These are phyloP conservation scores for Xenoacremonium recifei DNA, from an alignment of 2,329 filamentous ascomycete genomes.

Conservation along the genomic window DNA sequence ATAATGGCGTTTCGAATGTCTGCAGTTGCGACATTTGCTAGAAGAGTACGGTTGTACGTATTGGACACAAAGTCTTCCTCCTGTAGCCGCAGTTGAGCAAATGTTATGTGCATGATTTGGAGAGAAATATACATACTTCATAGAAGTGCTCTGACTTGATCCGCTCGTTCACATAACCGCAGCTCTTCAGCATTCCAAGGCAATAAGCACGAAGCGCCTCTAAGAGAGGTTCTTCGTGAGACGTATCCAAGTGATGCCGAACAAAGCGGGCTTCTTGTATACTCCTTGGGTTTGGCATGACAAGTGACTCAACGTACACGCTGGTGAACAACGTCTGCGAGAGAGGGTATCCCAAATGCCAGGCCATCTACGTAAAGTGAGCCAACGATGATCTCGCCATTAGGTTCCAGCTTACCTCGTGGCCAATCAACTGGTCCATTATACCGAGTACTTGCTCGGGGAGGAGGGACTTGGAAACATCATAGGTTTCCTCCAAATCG, in stretches of 20 bases:
- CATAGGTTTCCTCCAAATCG: slow-evolving; percentile 79
- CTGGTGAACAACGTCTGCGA: slow-evolving; percentile 95
- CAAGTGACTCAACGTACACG: slow-evolving; percentile 80
- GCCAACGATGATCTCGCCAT: too few relatives aligned
- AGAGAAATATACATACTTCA: slow-evolving; percentile 70
- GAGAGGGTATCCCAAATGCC: slow-evolving; percentile 93
- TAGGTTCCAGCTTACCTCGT: slow-evolving; percentile 62
- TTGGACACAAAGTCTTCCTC: slow-evolving; percentile 97
- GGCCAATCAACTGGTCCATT: slow-evolving; percentile 87
- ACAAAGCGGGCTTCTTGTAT: slow-evolving; percentile 67
- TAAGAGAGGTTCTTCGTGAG: slow-evolving; percentile 47
- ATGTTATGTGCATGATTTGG: not conserved
- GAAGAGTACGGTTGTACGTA: slow-evolving; percentile 77
- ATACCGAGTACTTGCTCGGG: slow-evolving; percentile 86
- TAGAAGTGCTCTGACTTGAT: slow-evolving; percentile 86
- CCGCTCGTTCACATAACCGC: slow-evolving; percentile 72
- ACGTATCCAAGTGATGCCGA: slow-evolving; percentile 28
- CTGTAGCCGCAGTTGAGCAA: slow-evolving; percentile 38
- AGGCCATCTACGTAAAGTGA: slow-evolving; percentile 68
- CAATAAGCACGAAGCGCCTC: slow-evolving; percentile 81
- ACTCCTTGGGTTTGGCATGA: slow-evolving; percentile 65
- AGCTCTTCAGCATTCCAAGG: slow-evolving; percentile 78
- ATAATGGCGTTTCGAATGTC: slow-evolving; percentile 56
- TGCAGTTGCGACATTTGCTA: slow-evolving; percentile 60
- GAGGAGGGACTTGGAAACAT: slow-evolving; percentile 64